Base-by-base conservation (phyloP, 306 rosid species). In the Lupinus albus region DNA sequence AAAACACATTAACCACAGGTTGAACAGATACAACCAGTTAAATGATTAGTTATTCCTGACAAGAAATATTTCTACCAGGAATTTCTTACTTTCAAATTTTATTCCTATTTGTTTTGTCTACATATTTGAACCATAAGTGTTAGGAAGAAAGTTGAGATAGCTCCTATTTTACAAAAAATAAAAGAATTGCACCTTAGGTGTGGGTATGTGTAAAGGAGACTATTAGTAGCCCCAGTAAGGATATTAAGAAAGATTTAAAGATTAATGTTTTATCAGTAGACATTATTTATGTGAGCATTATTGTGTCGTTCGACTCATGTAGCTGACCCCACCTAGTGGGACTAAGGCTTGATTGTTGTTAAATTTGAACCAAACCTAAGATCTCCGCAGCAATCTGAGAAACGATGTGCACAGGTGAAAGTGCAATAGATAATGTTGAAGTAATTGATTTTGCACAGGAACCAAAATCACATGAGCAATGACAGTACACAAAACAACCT, bases 401-500 rank as follows among this genome's bases (percentile, higher is more conserved):
- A 68, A 21, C 18, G 20, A 8, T 51, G 4, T 13, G 28, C 28
- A 20, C 56, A 59, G 28, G 72, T 57, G 68, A 11, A 7, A 46
- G 35, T 44, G 44, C 68, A 7, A 10, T 56, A 50, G 59, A 25
- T 25, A 25, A 65, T 46, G 13, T 67, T 25, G 9, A 74, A 74
- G 41, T 28, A 21, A 10, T 16, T 17, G 39, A 55, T 49, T 16
- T 60, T 21, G 20, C 72, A 54, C 15, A 49, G 50, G 8, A 74
- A 64, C 35, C 47, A 59, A 25, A 35, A 75, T 9, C 47, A 10
- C 20, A 57, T 20, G 51, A 28, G 25, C 35, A 48, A 15, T 15
- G 48, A 25, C 42, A 48, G 17, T 44, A 51, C 2, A 25, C 36
- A 64, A 10, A 41, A 41, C 46, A 41, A 41, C 13, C 13, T 41